Evolutionary conservation across 805 yeast species (phyloP).

Genomic region (Cephaloascus albidus): DNA sequence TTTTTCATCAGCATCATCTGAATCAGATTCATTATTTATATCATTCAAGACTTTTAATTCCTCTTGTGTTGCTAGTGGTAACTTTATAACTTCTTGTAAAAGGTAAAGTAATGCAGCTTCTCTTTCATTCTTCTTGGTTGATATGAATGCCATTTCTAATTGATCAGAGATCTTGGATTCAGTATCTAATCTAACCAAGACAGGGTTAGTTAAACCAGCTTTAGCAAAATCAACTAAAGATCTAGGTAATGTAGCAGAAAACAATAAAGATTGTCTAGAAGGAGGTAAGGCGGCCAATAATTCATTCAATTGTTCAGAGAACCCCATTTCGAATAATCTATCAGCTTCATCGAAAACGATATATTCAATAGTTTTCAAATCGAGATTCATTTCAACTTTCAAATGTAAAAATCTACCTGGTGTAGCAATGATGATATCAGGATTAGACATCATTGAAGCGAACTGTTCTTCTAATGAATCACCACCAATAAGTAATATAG

Average conservation of each 20-base stretch:
- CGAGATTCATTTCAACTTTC: slow-evolving; percentile 90
- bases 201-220: slow-evolving; percentile 91
- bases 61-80: slow-evolving; percentile 73
- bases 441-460: slow-evolving; percentile 83
- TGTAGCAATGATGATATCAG: slow-evolving; percentile 92
- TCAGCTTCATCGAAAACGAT: slow-evolving; percentile 97
- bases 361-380: slow-evolving; percentile 74
- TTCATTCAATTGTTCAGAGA: slow-evolving; percentile 87
- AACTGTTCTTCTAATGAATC: slow-evolving; percentile 98
- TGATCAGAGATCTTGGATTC: slow-evolving; percentile 87
- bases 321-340: slow-evolving; percentile 93
- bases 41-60: slow-evolving; percentile 45
- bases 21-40: slow-evolving; percentile 38
- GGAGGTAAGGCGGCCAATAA: slow-evolving; percentile 76
- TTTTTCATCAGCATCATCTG: slow-evolving; percentile 40
- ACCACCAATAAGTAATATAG: slow-evolving; percentile 88
- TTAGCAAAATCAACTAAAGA: slow-evolving; percentile 93
- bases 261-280: slow-evolving; percentile 77
- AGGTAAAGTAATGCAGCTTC: slow-evolving; percentile 76
- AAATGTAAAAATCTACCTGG: slow-evolving; percentile 97
- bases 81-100: slow-evolving; percentile 75
- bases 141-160: slow-evolving; percentile 80
- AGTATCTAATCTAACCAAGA: slow-evolving; percentile 84
- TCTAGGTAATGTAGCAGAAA: slow-evolving; percentile 91
- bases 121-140: slow-evolving; percentile 75